Conservation (phyloP, 305 asterid genomes). For the Rubia tinctorum region DNA sequence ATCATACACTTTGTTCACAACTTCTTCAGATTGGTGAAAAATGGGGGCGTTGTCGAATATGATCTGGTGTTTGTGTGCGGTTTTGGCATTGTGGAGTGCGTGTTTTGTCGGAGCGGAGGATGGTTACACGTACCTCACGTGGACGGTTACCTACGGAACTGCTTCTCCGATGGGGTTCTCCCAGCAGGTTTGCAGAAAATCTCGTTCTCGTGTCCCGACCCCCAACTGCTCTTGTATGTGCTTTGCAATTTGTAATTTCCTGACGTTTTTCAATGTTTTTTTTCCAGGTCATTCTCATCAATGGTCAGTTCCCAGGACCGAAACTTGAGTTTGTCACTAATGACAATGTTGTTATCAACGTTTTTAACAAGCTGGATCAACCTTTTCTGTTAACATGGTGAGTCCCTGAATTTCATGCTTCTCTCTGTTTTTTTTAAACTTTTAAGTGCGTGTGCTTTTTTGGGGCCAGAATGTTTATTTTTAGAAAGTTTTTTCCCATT, state of each 20-base stretch:
- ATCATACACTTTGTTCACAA: conserved; percentile 21
- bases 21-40: conserved; percentile 14
- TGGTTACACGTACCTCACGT: conserved; percentile 65
- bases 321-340: conserved; percentile 77
- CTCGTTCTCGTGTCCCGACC: not conserved
- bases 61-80: conserved; percentile 33
- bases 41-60: conserved; percentile 44
- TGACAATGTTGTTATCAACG: conserved; percentile 74
- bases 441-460: not conserved
- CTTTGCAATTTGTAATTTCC: not conserved
- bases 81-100: conserved; percentile 42
- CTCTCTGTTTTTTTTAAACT: not conserved
- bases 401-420: conserved; percentile 23
- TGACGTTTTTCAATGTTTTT: conserved; percentile 9
- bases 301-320: conserved; percentile 96
- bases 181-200: conserved; percentile 56
- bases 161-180: conserved; percentile 74
- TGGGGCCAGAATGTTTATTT: not conserved
- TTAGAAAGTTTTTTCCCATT: no score
- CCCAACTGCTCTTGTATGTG: not conserved
- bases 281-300: conserved; percentile 77
- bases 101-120: conserved; percentile 68
- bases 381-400: conserved; percentile 92
- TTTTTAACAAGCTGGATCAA: conserved; percentile 76
- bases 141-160: conserved; percentile 83